phyloP scores from a whole-genome alignment of 148 eudicot genomes.

The Salicornia ramosissima region DNA sequence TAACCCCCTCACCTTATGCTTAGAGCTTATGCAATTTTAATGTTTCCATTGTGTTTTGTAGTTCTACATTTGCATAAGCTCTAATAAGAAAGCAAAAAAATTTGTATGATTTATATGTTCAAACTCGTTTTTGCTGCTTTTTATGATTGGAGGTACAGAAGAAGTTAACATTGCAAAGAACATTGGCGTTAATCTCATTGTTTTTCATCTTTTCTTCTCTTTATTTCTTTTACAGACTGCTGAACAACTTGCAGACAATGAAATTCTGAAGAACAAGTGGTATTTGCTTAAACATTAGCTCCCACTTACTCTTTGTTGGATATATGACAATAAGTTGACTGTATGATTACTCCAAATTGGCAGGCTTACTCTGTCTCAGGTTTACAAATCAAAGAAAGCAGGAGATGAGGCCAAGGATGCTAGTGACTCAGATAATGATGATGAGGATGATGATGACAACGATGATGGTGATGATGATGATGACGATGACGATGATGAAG shows the following conservation, averaged over 20 bases:
- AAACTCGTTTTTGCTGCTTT: not conserved
- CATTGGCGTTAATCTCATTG: constrained; percentile 1
- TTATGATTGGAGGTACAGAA: not conserved
- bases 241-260: constrained; percentile 14
- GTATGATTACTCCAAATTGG: not conserved
- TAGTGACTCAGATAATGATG: constrained; percentile 28
- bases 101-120: not conserved
- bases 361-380: constrained; percentile 27
- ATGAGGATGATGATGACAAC: constrained; percentile 10
- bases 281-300: not conserved
- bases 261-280: constrained; percentile 19
- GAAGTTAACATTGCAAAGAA: not conserved
- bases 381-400: constrained; percentile 5
- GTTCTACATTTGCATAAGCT: too few species aligned
- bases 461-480: constrained; percentile 6
- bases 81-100: too few species aligned
- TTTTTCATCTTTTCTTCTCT: not conserved
- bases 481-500: constrained; percentile 19
- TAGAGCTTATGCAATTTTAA: too few species aligned
- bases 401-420: constrained; percentile 28
- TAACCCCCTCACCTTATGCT: not conserved
- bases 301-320: not conserved
- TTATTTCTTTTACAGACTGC: constrained; percentile 11
- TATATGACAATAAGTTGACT: not conserved
- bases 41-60: not conserved